These are phyloP conservation scores for Voacanga thouarsii DNA, from an alignment of 257 asterid species.

Conservation along the genomic window DNA sequence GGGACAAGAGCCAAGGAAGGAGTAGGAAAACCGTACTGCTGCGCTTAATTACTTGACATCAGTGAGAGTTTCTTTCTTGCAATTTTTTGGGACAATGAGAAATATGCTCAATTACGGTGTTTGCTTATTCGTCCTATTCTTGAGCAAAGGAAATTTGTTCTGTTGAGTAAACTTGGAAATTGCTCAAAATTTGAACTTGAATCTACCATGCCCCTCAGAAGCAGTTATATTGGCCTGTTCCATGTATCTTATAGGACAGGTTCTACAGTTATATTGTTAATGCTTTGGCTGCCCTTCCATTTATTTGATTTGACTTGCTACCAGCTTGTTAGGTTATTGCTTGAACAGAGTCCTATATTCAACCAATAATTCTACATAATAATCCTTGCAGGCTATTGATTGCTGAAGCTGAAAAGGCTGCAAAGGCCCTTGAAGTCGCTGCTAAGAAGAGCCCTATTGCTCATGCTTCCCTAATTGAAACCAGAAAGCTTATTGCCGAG, in stretches of 20 bases:
- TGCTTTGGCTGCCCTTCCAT: not conserved
- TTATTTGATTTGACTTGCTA: not conserved
- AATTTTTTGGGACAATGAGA: no score
- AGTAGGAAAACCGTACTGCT: not conserved
- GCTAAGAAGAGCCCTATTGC: slow-evolving; percentile 65
- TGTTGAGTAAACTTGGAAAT: not conserved
- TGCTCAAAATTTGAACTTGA: not conserved
- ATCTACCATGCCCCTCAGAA: no score
- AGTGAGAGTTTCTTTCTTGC: not conserved
- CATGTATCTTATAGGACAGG: not conserved
- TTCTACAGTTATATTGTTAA: not conserved
- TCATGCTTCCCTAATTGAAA: slow-evolving; percentile 61
- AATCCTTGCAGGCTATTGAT: slow-evolving; percentile 59
- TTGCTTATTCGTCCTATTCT: not conserved
- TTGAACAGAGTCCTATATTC: not conserved
- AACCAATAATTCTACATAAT: not conserved
- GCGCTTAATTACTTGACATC: not conserved
- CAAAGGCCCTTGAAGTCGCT: slow-evolving; percentile 67
- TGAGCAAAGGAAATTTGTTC: not conserved
- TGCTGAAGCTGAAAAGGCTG: slow-evolving; percentile 93
- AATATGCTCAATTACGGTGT: not conserved
- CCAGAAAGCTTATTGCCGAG: slow-evolving; percentile 72
- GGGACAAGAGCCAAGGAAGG: not conserved
- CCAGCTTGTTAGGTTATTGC: not conserved
- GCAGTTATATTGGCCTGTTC: not conserved